These are phyloP conservation scores for Mortierella sp. DNA, from an alignment of 371 early-diverging fungal genomes.

Conservation along the genomic window DNA sequence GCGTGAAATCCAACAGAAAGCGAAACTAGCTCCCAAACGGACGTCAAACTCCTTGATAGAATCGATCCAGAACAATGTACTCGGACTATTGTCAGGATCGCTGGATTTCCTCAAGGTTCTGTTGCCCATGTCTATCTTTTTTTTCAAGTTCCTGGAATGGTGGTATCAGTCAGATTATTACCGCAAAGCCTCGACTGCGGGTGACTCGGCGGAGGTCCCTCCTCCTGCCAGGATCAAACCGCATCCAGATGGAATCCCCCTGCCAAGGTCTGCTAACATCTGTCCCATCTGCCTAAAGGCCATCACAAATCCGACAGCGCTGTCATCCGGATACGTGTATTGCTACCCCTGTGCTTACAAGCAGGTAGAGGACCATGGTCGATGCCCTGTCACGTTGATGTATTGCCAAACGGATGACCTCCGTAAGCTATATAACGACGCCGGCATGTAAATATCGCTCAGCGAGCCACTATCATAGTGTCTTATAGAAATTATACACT, in stretches of 20 bases:
- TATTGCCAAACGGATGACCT: constrained; percentile 61
- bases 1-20: constrained; percentile 51
- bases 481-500: too few species aligned
- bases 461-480: too few species aligned
- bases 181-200: constrained; percentile 43
- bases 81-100: constrained; percentile 44
- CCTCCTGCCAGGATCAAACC: constrained; percentile 80
- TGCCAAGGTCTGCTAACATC: constrained; percentile 76
- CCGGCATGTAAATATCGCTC: constrained; percentile 51
- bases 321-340: constrained; percentile 85
- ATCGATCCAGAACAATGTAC: constrained; percentile 36
- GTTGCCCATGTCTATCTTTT: constrained; percentile 90
- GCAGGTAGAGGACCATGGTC: constrained; percentile 70
- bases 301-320: constrained; percentile 87
- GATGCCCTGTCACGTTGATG: constrained; percentile 81
- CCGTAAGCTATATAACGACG: constrained; percentile 71
- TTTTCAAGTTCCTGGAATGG: constrained; percentile 95
- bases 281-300: constrained; percentile 83
- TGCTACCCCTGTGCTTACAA: constrained; percentile 85
- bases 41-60: constrained; percentile 26
- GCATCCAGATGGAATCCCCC: constrained; percentile 77
- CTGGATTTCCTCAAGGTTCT: constrained; percentile 79
- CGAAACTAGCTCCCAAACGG: constrained; percentile 18
- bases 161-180: constrained; percentile 89
- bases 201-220: constrained; percentile 61